A percentile compares a stretch with the other conserved stretches of the same genome.
Evolutionary conservation across 495 filamentous ascomycete species (phyloP).

Genomic region (Cercophora samala): DNA sequence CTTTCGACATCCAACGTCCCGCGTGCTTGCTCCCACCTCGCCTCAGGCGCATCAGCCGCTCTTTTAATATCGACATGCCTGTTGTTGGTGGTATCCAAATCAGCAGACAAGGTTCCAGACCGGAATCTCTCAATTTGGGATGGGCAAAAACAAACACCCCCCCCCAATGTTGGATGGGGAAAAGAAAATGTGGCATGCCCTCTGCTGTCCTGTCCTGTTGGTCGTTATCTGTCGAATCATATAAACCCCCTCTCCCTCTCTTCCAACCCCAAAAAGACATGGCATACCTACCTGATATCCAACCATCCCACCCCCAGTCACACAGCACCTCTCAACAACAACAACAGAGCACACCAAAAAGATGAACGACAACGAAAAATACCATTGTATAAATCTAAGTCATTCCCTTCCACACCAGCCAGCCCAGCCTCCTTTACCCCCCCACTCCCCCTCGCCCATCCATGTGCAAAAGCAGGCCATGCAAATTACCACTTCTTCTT

Average conservation of each 20-base stretch:
- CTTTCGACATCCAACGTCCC: not conserved
- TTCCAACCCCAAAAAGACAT: not conserved
- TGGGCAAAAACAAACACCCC: not conserved
- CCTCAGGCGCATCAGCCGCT: not conserved
- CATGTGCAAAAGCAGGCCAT: not conserved
- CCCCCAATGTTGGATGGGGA: not conserved
- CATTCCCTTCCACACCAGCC: not conserved
- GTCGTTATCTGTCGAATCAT: not conserved
- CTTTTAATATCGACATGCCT: not conserved
- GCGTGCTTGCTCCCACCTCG: not conserved
- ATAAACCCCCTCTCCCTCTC: not conserved
- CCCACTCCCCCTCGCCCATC: not conserved
- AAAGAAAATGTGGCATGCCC: not conserved
- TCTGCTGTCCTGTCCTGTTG: not conserved
- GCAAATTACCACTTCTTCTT: not conserved
- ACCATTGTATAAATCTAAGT: not conserved
- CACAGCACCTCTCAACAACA: not conserved
- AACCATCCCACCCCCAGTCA: not conserved
- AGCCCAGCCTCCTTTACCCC: too few relatives aligned
- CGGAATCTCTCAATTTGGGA: not conserved
- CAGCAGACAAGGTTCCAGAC: not conserved
- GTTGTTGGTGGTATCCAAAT: not conserved
- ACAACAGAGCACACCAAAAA: not conserved
- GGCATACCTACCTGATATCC: not conserved
- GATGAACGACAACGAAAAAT: not conserved